Conservation (phyloP, 2,329 filamentous ascomycete species). For the Phialophora tarda region DNA sequence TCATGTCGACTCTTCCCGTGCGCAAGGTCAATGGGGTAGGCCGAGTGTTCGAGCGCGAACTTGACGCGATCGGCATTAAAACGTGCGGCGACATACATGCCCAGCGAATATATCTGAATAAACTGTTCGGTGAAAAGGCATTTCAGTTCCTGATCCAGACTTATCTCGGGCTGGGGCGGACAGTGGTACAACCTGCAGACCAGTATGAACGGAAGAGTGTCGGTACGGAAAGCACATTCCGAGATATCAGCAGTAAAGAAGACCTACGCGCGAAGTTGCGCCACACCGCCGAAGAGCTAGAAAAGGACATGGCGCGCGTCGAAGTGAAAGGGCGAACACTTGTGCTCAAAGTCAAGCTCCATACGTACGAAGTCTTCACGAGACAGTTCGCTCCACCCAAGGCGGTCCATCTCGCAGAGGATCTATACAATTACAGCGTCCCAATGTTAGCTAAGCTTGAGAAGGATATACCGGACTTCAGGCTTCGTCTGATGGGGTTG, state of each 20-base stretch:
- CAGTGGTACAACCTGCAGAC: slow-evolving; percentile 81
- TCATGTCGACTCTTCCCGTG: slow-evolving; percentile 82
- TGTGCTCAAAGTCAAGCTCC: slow-evolving; percentile 88
- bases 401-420: slow-evolving; percentile 74
- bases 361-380: slow-evolving; percentile 90
- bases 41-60: slow-evolving; percentile 87
- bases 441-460: slow-evolving; percentile 85
- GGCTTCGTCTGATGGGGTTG: slow-evolving; percentile 82
- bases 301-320: slow-evolving; percentile 79
- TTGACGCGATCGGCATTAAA: slow-evolving; percentile 83
- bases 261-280: slow-evolving; percentile 77
- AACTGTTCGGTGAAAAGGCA: slow-evolving; percentile 88
- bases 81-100: slow-evolving; percentile 87
- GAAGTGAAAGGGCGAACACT: slow-evolving; percentile 89
- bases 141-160: slow-evolving; percentile 84
- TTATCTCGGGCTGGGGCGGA: slow-evolving; percentile 85
- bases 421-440: slow-evolving; percentile 79
- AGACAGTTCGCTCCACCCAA: slow-evolving; percentile 77
- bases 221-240: slow-evolving; percentile 90
- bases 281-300: slow-evolving; percentile 81
- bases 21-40: slow-evolving; percentile 96
- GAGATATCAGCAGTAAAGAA: slow-evolving; percentile 72
- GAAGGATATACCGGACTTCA: slow-evolving; percentile 80
- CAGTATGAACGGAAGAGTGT: slow-evolving; percentile 92
- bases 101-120: slow-evolving; percentile 73